Percentiles rank a stretch among this genome's conserved stretches.
These are phyloP conservation scores for Russula lepida DNA, from an alignment of 768 basidiomycete species.

Conservation along the genomic window DNA sequence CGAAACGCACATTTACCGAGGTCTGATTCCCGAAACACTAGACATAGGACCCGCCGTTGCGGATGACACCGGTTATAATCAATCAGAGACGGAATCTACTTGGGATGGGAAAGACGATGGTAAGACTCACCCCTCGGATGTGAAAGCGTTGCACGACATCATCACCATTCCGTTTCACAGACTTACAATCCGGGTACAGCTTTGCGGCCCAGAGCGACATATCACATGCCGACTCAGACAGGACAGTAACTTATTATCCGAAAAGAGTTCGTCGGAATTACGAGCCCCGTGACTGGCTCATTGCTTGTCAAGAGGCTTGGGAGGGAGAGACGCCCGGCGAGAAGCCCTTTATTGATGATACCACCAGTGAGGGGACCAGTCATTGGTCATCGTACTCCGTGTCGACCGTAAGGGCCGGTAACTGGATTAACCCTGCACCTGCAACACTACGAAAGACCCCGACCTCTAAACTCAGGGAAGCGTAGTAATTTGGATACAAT, in stretches of 20 bases:
- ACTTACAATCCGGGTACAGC: constrained; percentile 11
- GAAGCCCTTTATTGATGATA: not conserved
- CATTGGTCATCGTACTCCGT: constrained; percentile 16
- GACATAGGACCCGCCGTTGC: not conserved
- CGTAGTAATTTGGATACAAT: not conserved
- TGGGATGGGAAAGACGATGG: constrained; percentile 18
- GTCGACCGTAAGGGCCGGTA: constrained; percentile 8
- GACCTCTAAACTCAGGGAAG: not conserved
- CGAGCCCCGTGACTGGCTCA: constrained; percentile 13
- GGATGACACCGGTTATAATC: not conserved
- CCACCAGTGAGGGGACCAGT: not conserved
- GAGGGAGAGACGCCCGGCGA: not conserved
- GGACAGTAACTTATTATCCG: constrained; percentile 6
- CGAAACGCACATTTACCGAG: constrained; percentile 17
- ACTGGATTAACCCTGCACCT: constrained; percentile 18
- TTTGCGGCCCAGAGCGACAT: constrained; percentile 10
- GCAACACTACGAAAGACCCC: not conserved
- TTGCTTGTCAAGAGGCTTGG: constrained; percentile 2
- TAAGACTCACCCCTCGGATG: not conserved
- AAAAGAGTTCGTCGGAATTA: constrained; percentile 1
- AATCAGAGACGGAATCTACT: constrained; percentile 4
- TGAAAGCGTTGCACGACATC: not conserved
- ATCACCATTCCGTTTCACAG: constrained; percentile 1
- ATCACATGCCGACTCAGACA: constrained; percentile 13
- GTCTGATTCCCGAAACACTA: constrained; percentile 12